A percentile compares a stretch with the other conserved stretches of the same genome.
These are phyloP conservation scores for Ophiostoma angusticollis DNA, from an alignment of 2,329 filamentous ascomycete species.

Conservation along the genomic window DNA sequence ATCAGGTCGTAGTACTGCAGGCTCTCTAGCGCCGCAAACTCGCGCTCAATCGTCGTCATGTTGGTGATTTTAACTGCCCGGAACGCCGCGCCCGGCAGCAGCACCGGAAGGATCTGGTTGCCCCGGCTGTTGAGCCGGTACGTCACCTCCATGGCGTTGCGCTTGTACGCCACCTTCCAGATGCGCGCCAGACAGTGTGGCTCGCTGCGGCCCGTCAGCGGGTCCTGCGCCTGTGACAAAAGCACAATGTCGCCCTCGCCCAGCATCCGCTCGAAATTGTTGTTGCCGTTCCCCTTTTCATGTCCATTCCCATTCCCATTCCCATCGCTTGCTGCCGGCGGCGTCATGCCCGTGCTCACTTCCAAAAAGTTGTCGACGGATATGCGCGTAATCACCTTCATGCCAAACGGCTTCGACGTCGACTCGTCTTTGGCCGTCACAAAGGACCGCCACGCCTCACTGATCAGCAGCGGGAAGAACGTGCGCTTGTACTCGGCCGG, in stretches of 20 bases:
- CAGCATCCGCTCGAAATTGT: conserved; percentile 25
- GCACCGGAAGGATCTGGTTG: conserved; percentile 45
- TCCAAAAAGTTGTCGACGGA: conserved; percentile 90
- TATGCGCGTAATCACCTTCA: conserved; percentile 77
- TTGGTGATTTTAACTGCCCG: conserved; percentile 77
- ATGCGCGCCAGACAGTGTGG: conserved; percentile 81
- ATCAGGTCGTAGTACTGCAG: conserved; percentile 93
- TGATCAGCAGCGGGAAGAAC: conserved; percentile 78
- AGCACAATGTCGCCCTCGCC: conserved; percentile 82
- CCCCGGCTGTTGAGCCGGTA: conserved; percentile 65
- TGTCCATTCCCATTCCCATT: conserved; percentile 29
- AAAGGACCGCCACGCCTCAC: conserved; percentile 94
- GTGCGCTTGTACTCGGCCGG: conserved; percentile 73
- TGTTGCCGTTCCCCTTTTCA: conserved; percentile 41
- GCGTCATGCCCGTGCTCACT: conserved; percentile 70
- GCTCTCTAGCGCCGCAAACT: conserved; percentile 83
- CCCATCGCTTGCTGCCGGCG: conserved; percentile 45
- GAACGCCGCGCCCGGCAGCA: conserved; percentile 58
- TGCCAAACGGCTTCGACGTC: conserved; percentile 65
- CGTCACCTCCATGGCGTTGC: conserved; percentile 67
- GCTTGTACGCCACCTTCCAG: conserved; percentile 67
- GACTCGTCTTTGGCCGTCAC: conserved; percentile 81
- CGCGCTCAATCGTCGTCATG: conserved; percentile 86
- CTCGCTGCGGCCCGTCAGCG: conserved; percentile 50
- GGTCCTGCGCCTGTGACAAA: conserved; percentile 60